Evolutionary conservation across 2,329 filamentous ascomycete species (phyloP), one percentile per base, ranked within the genome.

Genomic region (Aspergillus aculeatus): DNA sequence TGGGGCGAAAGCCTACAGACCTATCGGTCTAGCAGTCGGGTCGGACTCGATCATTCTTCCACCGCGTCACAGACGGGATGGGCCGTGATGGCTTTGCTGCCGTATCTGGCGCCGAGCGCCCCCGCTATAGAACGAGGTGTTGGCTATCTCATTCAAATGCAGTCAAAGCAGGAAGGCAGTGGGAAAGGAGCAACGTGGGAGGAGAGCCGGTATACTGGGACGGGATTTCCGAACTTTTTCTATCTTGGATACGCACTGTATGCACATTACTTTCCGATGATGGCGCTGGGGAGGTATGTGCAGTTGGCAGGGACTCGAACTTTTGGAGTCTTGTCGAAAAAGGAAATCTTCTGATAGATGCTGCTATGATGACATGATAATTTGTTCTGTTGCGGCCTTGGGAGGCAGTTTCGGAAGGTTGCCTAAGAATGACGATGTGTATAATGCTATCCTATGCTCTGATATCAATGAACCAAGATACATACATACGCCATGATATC

Each of bases 51-150:
- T 29, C 49, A 3, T 69, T 65, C 10, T n/a, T 44, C 16, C 16
- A 74, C 71, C 1, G 56, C 73, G 1, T 69, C 71, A 5, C 73
- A 75, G 62, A 72, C 72, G 2, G 69, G 71, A 0, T 75, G 73
- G 72, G 71, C 60, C 1, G 41, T 72, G 1, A 67, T 74, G 64
- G 69, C 54, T 1, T 31, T 74, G 31, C 47, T 72, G 16, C 23
- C 66, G 6, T 49, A 56, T 38, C 35, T 58, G 9, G 50, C 59
- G 0, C 47, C 51, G 2, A 26, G 49, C 1, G 57, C 66, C 49
- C 14, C 41, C 4, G 29, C 61, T 2, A 60, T 70, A 16, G 23
- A 29, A 19, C 49, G 35, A 5, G 68, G 68, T 31, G 55, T 69
- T 3, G 29, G 14, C n/a, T 66, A 64, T 49, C 56, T 69, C 1